Evolutionary conservation across 441 rosid species (phyloP).

Genomic region (Erysimum cheiri): DNA sequence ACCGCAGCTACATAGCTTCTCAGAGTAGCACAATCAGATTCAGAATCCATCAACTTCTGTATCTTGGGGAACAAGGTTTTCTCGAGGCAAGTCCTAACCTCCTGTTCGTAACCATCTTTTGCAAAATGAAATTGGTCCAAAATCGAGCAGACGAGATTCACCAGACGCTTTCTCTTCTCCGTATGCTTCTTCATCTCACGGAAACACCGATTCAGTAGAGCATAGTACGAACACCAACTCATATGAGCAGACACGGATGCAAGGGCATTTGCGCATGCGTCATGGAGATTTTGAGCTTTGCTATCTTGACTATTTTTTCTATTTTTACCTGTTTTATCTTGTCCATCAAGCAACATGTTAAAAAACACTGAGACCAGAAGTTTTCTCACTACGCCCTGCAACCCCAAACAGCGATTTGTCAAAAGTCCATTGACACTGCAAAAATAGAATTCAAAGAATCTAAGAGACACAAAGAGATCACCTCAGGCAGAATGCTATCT

Average conservation of each 20-base stretch:
- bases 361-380: conserved; percentile 80
- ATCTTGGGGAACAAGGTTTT: conserved; percentile 73
- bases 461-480: conserved; percentile 37
- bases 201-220: conserved; percentile 74
- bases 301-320: background rate
- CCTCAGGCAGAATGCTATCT: conserved; percentile 61
- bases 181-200: conserved; percentile 64
- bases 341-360: conserved; percentile 77
- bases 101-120: conserved; percentile 46
- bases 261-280: conserved; percentile 74
- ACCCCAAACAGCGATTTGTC: conserved; percentile 33
- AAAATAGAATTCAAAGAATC: conserved; percentile 4
- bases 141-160: conserved; percentile 68
- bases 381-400: conserved; percentile 75
- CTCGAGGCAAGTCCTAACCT: conserved; percentile 58
- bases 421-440: conserved; percentile 36
- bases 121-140: conserved; percentile 80
- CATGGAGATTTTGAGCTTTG: background rate
- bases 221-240: conserved; percentile 81
- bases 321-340: conserved; percentile 65
- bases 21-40: conserved; percentile 71
- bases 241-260: conserved; percentile 73
- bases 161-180: conserved; percentile 69
- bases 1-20: conserved; percentile 67
- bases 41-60: conserved; percentile 64